Conservation (phyloP, 2,329 filamentous ascomycete genomes). For the Curvularia sp. region DNA sequence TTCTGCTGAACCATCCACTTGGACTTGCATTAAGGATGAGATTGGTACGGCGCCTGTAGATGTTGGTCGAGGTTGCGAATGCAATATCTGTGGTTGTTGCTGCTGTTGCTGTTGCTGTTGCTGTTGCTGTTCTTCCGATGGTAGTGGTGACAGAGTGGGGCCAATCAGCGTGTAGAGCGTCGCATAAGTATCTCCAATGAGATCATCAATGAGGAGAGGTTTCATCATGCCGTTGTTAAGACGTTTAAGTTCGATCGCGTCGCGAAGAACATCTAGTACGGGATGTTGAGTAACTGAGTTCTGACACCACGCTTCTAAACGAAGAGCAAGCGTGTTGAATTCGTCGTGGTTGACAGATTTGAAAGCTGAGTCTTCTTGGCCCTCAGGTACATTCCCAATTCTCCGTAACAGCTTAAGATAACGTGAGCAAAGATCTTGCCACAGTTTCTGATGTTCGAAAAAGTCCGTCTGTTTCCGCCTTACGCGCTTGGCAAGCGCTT, state of each 20-base stretch:
- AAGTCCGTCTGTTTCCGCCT: constrained; percentile 82
- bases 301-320: constrained; percentile 66
- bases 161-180: constrained; percentile 74
- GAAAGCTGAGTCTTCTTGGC: constrained; percentile 70
- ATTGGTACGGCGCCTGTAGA: constrained; percentile 35
- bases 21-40: constrained; percentile 44
- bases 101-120: constrained; percentile 39
- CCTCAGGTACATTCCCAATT: constrained; percentile 63
- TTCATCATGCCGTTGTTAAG: constrained; percentile 91
- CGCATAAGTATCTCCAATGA: constrained; percentile 91
- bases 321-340: constrained; percentile 65
- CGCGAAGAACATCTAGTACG: constrained; percentile 68
- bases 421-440: constrained; percentile 66
- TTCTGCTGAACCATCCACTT: constrained; percentile 40
- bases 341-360: constrained; percentile 70
- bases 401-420: constrained; percentile 68
- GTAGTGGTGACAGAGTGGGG: constrained; percentile 61
- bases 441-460: constrained; percentile 67
- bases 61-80: constrained; percentile 13
- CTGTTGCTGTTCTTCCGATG: constrained; percentile 51
- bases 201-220: constrained; percentile 82
- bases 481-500: constrained; percentile 78
- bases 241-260: constrained; percentile 73
- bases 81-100: constrained; percentile 31
- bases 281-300: constrained; percentile 57